phyloP scores from a whole-genome alignment of 768 basidiomycete genomes.

The Solioccasus polychromus region DNA sequence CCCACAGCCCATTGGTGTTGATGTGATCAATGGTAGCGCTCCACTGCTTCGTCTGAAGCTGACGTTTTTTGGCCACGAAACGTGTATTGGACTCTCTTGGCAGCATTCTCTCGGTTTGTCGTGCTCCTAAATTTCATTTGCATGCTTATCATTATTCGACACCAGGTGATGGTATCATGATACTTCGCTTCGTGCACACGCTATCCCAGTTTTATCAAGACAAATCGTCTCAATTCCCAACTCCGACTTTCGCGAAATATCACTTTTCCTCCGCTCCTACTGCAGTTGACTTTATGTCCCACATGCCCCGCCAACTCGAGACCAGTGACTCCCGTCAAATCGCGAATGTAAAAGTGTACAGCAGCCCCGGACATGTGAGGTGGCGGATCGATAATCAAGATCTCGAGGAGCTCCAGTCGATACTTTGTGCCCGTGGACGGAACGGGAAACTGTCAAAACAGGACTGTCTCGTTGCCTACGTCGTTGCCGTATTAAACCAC shows the following conservation, averaged over 20 bases:
- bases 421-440: background rate
- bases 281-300: conserved; percentile 9
- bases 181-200: conserved; percentile 23
- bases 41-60: conserved; percentile 24
- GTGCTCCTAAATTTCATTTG: background rate
- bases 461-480: conserved; percentile 30
- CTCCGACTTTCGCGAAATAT: conserved; percentile 22
- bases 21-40: background rate
- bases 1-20: background rate
- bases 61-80: conserved; percentile 16
- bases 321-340: conserved; percentile 10
- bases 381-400: conserved; percentile 5
- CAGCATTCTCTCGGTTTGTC: conserved; percentile 27
- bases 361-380: conserved; percentile 2
- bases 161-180: conserved; percentile 25
- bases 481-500: conserved; percentile 22
- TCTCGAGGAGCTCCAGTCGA: conserved; percentile 7
- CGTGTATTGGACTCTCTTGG: conserved; percentile 28
- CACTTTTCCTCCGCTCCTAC: conserved; percentile 11
- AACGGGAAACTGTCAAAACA: conserved; percentile 20
- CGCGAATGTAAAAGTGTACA: conserved; percentile 5
- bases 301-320: conserved; percentile 19
- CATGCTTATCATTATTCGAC: background rate
- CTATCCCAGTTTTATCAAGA: conserved; percentile 28
- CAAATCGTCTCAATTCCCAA: background rate